Conservation (phyloP, 75 land plant species). For the Chamaecyparis obtusa region DNA sequence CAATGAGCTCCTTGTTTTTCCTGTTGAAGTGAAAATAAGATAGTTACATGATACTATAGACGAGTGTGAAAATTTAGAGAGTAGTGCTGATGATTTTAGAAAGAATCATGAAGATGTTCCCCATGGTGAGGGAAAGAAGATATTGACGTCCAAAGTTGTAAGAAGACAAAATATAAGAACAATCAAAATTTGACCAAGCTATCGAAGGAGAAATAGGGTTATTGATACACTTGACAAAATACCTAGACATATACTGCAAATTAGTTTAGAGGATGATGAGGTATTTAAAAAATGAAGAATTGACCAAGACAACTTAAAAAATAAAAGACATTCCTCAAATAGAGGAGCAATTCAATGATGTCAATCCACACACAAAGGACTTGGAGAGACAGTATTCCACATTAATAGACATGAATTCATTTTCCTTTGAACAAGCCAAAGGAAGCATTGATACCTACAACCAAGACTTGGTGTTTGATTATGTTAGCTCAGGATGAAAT, state of each 20-base stretch:
- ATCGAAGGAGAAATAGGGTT: neutral
- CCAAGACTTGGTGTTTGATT: slow-evolving; percentile 14
- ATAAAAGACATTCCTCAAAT: neutral
- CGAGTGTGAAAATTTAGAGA: neutral
- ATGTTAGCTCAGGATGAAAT: neutral
- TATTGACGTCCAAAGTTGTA: slow-evolving; percentile 5
- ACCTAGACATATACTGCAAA: neutral
- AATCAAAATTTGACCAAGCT: neutral
- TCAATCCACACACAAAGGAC: neutral
- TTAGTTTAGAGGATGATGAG: neutral
- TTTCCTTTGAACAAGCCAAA: slow-evolving; percentile 1
- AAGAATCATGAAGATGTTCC: neutral
- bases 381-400: neutral
- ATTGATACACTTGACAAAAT: neutral
- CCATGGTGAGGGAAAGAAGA: neutral
- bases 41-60: neutral
- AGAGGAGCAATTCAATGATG: neutral
- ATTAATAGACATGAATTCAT: neutral
- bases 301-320: neutral
- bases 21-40: slow-evolving; percentile 5
- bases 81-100: neutral
- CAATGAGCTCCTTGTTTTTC: neutral
- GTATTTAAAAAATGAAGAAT: neutral
- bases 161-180: slow-evolving; percentile 1
- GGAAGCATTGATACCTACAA: slow-evolving; percentile 15